Evolutionary conservation across 1,139 yeast species (phyloP).

Genomic region (Blastobotrys ciferrii): DNA sequence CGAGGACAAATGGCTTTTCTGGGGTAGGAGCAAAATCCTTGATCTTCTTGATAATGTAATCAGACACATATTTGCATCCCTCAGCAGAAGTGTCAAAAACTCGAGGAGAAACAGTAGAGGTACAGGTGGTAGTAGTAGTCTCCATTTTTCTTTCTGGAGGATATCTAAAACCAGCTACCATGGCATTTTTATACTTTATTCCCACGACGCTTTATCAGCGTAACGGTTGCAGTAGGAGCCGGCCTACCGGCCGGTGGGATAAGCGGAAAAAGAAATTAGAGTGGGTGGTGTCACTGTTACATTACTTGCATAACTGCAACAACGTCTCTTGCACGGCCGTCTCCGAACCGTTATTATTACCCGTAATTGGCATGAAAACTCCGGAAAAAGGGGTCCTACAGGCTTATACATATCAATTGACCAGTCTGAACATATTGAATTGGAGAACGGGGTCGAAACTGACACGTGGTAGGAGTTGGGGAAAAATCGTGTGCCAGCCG

Average conservation of each 20-base stretch:
- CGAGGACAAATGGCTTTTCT: conserved; percentile 53
- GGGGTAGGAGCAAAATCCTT: conserved; percentile 49
- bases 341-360: too few relatives aligned
- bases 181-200: background rate
- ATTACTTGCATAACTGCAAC: conserved; percentile 2
- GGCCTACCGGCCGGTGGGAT: background rate
- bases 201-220: background rate
- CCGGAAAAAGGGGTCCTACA: too few relatives aligned
- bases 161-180: background rate
- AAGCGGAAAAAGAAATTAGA: background rate
- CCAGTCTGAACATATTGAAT: too few relatives aligned
- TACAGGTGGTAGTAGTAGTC: background rate
- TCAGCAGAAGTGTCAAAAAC: conserved; percentile 29
- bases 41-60: conserved; percentile 47
- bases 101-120: conserved; percentile 9
- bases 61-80: conserved; percentile 53
- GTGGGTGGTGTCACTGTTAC: conserved; percentile 1
- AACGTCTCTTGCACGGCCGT: background rate
- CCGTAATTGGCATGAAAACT: too few relatives aligned
- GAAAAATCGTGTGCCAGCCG: background rate
- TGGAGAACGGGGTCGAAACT: too few relatives aligned
- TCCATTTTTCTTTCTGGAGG: background rate
- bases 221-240: conserved; percentile 4
- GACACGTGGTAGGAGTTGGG: background rate
- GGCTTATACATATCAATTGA: too few relatives aligned